Percentiles rank a stretch among this genome's conserved stretches.
These are phyloP conservation scores for Heimioporus punctisporus DNA, from an alignment of 1,284 basidiomycete species.

Conservation along the genomic window DNA sequence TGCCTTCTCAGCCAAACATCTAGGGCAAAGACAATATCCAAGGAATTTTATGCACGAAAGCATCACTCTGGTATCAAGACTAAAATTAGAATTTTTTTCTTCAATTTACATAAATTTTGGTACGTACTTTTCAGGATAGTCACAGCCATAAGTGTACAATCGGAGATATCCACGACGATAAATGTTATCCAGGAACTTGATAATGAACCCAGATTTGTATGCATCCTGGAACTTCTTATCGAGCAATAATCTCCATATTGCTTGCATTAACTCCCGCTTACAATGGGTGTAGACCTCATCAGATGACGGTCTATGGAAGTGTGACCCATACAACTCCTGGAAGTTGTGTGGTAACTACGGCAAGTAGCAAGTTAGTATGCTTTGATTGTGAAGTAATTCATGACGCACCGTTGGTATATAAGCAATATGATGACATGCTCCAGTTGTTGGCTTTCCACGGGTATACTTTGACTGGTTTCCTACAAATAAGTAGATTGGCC, in stretches of 20 bases:
- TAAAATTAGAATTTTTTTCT: no score
- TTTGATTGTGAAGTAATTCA: neutral
- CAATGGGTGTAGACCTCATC: neutral
- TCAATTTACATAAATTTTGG: neutral
- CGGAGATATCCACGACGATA: slow-evolving; percentile 14
- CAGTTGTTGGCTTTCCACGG: neutral
- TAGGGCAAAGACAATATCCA: neutral
- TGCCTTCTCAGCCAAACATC: neutral
- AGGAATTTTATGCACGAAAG: neutral
- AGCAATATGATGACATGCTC: slow-evolving; percentile 31
- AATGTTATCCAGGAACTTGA: neutral
- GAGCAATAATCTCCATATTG: neutral
- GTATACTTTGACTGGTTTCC: slow-evolving; percentile 21
- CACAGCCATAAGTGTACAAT: slow-evolving; percentile 28
- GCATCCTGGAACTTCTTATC: neutral
- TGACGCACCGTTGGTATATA: slow-evolving; percentile 31
- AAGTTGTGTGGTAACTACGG: neutral
- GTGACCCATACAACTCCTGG: neutral
- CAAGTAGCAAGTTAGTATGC: neutral
- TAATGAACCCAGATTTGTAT: neutral
- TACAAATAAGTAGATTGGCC: slow-evolving; percentile 33
- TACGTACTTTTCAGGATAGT: slow-evolving; percentile 37
- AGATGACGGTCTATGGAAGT: no score
- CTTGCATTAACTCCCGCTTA: neutral
- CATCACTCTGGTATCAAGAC: neutral